A percentile compares a stretch with the other conserved stretches of the same genome.
These are phyloP conservation scores for Neurospora tetrasperma DNA, from an alignment of 495 filamentous ascomycete genomes.

Conservation along the genomic window DNA sequence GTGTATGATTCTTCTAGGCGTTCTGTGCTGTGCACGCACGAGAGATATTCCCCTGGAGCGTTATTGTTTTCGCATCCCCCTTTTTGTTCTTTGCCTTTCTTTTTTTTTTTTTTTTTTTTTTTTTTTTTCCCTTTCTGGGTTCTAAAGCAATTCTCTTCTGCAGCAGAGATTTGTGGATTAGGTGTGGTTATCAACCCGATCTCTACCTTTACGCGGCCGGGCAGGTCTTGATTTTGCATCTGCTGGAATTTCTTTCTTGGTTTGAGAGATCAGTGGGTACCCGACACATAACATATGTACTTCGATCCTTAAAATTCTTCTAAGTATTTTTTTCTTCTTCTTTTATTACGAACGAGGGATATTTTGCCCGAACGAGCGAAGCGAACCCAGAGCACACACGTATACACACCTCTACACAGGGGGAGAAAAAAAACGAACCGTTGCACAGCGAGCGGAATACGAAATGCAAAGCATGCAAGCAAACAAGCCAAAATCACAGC, in stretches of 20 bases:
- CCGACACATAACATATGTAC: background rate
- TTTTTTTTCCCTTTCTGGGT: background rate
- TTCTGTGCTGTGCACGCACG: background rate
- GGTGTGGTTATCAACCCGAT: background rate
- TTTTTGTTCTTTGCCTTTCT: background rate
- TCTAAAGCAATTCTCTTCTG: background rate
- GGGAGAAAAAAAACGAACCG: background rate
- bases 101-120: too few relatives aligned
- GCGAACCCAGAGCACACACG: background rate
- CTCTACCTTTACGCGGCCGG: background rate
- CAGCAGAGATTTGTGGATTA: background rate
- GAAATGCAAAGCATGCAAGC: background rate
- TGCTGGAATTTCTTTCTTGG: background rate
- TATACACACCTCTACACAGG: background rate
- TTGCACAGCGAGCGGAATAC: background rate
- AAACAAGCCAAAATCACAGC: background rate
- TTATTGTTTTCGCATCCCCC: background rate
- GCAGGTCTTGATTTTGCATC: background rate
- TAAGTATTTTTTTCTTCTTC: background rate
- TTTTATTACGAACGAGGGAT: background rate
- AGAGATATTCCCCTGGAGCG: background rate
- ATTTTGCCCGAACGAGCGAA: background rate
- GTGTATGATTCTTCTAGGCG: constrained; percentile 5
- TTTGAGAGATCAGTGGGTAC: background rate
- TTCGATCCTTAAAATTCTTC: background rate